phyloP scores from a whole-genome alignment of 2,329 filamentous ascomycete species.

The Xylariaceae sp. region DNA sequence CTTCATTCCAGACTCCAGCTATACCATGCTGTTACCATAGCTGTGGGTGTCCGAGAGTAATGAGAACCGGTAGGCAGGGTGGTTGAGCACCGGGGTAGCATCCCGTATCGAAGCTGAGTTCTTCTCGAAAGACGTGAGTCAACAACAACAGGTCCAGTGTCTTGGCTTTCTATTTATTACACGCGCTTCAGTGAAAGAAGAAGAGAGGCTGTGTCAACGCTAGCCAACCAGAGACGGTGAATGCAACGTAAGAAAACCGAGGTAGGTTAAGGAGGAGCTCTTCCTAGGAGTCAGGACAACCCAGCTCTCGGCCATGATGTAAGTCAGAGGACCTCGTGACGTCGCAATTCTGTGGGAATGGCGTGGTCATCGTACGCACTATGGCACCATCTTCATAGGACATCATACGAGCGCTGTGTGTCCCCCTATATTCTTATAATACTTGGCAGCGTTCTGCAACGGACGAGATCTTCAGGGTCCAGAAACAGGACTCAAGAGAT shows the following conservation, averaged over 20 bases:
- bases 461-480: neutral
- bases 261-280: neutral
- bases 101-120: no score
- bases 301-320: neutral
- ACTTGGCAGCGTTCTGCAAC: conserved; percentile 2
- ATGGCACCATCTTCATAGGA: conserved; percentile 17
- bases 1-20: neutral
- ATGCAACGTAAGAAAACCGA: neutral
- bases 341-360: conserved; percentile 14
- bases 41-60: neutral
- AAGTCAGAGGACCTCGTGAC: neutral
- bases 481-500: neutral
- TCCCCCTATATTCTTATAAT: neutral
- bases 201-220: neutral
- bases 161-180: neutral
- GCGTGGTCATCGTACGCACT: conserved; percentile 11
- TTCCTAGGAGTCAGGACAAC: neutral
- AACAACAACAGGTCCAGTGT: neutral
- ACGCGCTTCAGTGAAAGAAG: neutral
- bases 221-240: neutral
- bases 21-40: neutral
- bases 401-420: conserved; percentile 13
- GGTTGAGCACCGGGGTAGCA: neutral
- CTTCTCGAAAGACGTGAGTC: neutral
- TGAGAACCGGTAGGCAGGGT: neutral